Evolutionary conservation across 2,329 filamentous ascomycete species (phyloP).

Genomic region (Hymenoscyphus albidus): DNA sequence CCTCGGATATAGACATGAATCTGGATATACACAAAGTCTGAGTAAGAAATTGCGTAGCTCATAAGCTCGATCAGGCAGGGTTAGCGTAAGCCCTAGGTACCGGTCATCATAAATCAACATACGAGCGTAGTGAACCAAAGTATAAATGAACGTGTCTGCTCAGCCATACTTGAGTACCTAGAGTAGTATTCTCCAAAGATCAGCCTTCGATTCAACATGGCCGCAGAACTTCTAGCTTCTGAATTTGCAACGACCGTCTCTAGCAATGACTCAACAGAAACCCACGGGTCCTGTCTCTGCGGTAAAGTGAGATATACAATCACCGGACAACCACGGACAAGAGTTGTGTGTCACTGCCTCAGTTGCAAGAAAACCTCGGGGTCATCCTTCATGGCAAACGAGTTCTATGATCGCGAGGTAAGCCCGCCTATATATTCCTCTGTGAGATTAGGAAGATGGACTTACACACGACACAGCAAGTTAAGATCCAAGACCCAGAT

Average conservation of each 20-base stretch:
- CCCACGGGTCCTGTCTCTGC: conserved; percentile 15
- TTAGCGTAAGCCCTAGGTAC: too few relatives aligned
- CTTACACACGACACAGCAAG: conserved; percentile 3
- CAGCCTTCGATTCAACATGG: neutral
- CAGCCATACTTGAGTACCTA: too few relatives aligned
- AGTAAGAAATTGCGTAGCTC: too few relatives aligned
- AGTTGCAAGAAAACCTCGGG: conserved; percentile 18
- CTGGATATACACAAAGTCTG: neutral
- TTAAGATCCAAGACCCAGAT: conserved; percentile 1
- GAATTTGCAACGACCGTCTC: neutral
- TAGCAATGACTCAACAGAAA: neutral
- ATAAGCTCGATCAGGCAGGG: too few relatives aligned
- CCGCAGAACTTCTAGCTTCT: neutral
- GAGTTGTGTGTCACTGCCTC: conserved; percentile 14
- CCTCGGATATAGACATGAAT: neutral
- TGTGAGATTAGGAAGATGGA: neutral
- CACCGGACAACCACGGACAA: conserved; percentile 8
- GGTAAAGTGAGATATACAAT: conserved; percentile 14
- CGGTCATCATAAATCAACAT: too few relatives aligned
- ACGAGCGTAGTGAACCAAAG: too few relatives aligned
- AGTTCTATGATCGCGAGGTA: conserved; percentile 12
- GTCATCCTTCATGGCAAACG: conserved; percentile 15
- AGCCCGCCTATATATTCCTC: neutral
- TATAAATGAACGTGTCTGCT: too few relatives aligned
- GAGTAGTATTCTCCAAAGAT: too few relatives aligned